These are phyloP conservation scores for Crithidia acanthocephali DNA, from an alignment of 208 protist genomes.

Conservation along the genomic window DNA sequence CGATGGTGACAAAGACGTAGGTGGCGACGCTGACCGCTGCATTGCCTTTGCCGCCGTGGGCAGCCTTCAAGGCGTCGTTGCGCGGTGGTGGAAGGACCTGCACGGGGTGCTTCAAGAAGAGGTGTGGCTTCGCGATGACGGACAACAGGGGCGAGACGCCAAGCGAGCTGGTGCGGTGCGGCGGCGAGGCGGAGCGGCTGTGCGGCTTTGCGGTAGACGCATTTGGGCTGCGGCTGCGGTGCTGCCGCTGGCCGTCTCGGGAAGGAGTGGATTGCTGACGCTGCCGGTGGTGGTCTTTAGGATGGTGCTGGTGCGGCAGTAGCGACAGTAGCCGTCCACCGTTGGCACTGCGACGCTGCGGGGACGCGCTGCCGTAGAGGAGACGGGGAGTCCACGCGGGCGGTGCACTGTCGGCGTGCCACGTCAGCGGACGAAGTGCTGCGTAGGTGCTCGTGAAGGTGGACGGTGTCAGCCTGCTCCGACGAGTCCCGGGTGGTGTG, in stretches of 20 bases:
- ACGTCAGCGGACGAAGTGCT: neutral
- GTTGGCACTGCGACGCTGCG: neutral
- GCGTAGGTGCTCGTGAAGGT: neutral
- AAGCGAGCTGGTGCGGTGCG: neutral
- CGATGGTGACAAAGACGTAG: slow-evolving; percentile 65
- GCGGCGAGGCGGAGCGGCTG: neutral
- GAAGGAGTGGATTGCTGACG: neutral
- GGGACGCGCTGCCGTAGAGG: neutral
- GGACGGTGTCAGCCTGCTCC: neutral
- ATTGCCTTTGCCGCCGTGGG: neutral
- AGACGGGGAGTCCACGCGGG: slow-evolving; percentile 9
- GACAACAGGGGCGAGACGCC: slow-evolving; percentile 8
- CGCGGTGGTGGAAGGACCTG: neutral
- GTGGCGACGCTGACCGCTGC: slow-evolving; percentile 24
- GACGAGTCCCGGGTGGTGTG: neutral
- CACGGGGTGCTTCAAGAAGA: slow-evolving; percentile 50
- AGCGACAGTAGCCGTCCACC: neutral
- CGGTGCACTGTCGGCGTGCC: neutral
- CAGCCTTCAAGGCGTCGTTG: neutral
- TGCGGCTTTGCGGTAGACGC: neutral
- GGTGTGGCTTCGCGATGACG: slow-evolving; percentile 42
- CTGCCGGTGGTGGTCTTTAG: neutral
- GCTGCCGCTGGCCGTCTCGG: too few species aligned
- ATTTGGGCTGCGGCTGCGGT: neutral
- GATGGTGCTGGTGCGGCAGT: neutral